Conservation (phyloP, 2,329 filamentous ascomycete species). For the Colletotrichum truncatum region DNA sequence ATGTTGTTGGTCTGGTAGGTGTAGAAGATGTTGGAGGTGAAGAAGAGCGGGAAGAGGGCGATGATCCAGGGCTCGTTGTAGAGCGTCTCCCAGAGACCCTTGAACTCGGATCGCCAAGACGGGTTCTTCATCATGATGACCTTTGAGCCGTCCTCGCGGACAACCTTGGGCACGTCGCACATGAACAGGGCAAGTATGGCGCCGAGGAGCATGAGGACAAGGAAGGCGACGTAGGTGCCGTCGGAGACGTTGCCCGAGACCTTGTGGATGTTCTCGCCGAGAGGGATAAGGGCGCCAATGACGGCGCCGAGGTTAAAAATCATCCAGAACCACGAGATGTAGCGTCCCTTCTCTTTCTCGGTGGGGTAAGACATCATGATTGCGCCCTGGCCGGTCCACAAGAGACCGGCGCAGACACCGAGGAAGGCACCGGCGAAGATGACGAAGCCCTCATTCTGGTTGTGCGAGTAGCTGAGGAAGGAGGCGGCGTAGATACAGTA, state of each 20-base stretch:
- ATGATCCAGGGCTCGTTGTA: constrained; percentile 76
- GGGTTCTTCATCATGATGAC: constrained; percentile 93
- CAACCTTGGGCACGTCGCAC: constrained; percentile 75
- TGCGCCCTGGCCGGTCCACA: constrained; percentile 85
- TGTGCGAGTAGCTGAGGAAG: constrained; percentile 78
- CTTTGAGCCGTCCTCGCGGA: constrained; percentile 79
- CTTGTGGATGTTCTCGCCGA: constrained; percentile 75
- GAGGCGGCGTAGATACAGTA: constrained; percentile 79
- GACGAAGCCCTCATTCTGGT: constrained; percentile 72
- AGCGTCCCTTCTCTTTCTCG: constrained; percentile 84
- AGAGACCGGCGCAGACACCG: constrained; percentile 79
- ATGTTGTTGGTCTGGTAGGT: constrained; percentile 77
- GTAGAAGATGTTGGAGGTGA: constrained; percentile 86
- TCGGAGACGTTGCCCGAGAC: constrained; percentile 65
- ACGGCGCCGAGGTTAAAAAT: constrained; percentile 95
- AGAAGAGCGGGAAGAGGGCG: constrained; percentile 83
- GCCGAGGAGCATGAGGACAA: constrained; percentile 81
- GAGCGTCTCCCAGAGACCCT: constrained; percentile 80
- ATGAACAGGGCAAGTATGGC: constrained; percentile 75
- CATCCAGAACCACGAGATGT: constrained; percentile 92
- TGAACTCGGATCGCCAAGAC: constrained; percentile 81
- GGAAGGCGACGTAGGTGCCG: constrained; percentile 89
- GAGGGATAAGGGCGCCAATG: constrained; percentile 81
- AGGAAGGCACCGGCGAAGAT: constrained; percentile 81
- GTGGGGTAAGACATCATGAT: constrained; percentile 92